These are phyloP conservation scores for Chenopodium quinoa DNA, from an alignment of 148 eudicot genomes.

Conservation along the genomic window DNA sequence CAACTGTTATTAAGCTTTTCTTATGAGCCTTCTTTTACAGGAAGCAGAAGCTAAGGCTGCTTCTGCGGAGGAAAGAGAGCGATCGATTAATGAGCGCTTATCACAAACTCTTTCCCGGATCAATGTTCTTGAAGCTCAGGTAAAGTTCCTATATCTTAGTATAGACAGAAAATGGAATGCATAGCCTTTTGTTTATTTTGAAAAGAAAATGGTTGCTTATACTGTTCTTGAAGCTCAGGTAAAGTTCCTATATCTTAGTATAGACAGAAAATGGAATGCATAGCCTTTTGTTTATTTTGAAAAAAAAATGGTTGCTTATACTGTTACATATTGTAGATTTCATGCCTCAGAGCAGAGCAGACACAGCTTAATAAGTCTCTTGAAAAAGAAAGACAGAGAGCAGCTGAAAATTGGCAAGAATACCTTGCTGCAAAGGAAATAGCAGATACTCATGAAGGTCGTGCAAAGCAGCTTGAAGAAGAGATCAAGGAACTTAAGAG, in stretches of 20 bases:
- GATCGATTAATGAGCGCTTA: conserved; percentile 83
- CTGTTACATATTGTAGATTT: conserved; percentile 56
- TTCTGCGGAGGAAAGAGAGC: conserved; percentile 86
- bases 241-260: conserved; percentile 17
- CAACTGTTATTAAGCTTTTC: neutral
- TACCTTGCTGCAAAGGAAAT: conserved; percentile 88
- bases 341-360: conserved; percentile 94
- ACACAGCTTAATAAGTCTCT: conserved; percentile 81
- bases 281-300: neutral
- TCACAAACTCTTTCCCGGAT: conserved; percentile 92
- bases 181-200: neutral
- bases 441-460: conserved; percentile 89
- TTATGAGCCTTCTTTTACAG: conserved; percentile 40
- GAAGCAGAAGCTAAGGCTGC: conserved; percentile 98
- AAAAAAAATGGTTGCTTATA: conserved; percentile 23
- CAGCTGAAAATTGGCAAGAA: conserved; percentile 90
- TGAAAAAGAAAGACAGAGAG: conserved; percentile 97
- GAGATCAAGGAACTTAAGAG: conserved; percentile 76
- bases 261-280: neutral
- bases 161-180: neutral
- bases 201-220: conserved; percentile 23
- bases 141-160: conserved; percentile 27
- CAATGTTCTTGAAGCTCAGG: conserved; percentile 99
- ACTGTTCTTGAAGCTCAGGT: conserved; percentile 91
- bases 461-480: conserved; percentile 72